Evolutionary conservation across 140 eudicot genomes (phyloP), one percentile per base, ranked within the genome.

Genomic region (Erigeron philadelphicus): DNA sequence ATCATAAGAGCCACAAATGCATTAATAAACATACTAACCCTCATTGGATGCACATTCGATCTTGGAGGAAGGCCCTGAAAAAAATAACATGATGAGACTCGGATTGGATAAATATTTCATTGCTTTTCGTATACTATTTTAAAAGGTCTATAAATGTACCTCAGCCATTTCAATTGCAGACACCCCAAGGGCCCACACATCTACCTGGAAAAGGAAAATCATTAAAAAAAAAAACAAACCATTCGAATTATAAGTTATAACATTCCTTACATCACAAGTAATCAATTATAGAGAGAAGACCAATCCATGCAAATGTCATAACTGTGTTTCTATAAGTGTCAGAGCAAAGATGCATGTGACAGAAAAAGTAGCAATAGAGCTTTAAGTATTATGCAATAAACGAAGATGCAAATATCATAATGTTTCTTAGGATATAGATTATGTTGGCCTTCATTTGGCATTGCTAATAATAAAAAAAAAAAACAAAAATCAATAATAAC

Each of bases 151-250:
- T 56, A 48, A 41, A 38, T 35, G 57, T 84, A 89, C 98, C 98
- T 93, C 98, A 1, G 98, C 98, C 98, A 93, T 93, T 83, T 93
- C 98, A 38, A 89, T 93, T 25, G 98, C 98, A 76, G 98, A 83
- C 78, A 89, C 96, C 77, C 96, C 98, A 78, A 89, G 95, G 69
- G 98, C 98, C 98, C 96, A 89, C 67, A 86, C 98, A 81, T 93
- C 98, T 45, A 93, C 98, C 98, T 93, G 79, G 40, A 76, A 44
- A 75, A 54, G 55, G 59, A 61, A 80, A 49, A 56, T 43, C 38
- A 47, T 11, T 25, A 6, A 8, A 12, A 13, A 16, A 53, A 12
- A 47, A 12, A 25, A 49, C 54, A 64, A 66, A 64, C 12, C 40
- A 72, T 66, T 18, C 6, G 3, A 60, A 58, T 45, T 45, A 45